These are phyloP conservation scores for Usnea hakonensis DNA, from an alignment of 495 filamentous ascomycete species.

Conservation along the genomic window DNA sequence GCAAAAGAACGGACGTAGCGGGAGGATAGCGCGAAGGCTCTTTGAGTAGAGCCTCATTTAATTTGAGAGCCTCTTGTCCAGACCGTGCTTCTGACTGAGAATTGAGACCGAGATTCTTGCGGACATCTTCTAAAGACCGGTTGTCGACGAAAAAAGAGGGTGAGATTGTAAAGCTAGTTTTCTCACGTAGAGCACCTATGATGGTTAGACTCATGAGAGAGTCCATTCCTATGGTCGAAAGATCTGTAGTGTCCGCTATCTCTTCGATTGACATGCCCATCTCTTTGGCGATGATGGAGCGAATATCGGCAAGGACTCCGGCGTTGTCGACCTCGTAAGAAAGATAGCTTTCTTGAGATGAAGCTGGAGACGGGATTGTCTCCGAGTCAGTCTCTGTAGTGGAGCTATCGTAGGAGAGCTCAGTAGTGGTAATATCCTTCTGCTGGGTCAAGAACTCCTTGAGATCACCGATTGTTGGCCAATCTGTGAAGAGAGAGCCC, in stretches of 20 bases:
- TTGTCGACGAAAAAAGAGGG: conserved; percentile 28
- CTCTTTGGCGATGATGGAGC: conserved; percentile 56
- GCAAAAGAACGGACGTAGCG: conserved; percentile 27
- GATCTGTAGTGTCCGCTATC: conserved; percentile 38
- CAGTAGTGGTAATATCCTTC: neutral
- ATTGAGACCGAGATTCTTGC: conserved; percentile 37
- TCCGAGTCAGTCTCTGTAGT: neutral
- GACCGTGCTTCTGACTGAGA: neutral
- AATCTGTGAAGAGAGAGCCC: conserved; percentile 35
- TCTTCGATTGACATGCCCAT: conserved; percentile 60
- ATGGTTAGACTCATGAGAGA: conserved; percentile 45
- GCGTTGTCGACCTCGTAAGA: neutral
- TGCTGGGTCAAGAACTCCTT: conserved; percentile 12
- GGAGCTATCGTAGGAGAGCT: neutral
- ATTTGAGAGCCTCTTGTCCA: neutral
- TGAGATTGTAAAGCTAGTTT: conserved; percentile 42
- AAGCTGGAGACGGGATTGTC: neutral
- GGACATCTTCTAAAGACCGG: conserved; percentile 41
- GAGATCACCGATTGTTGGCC: conserved; percentile 39
- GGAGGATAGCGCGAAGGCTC: conserved; percentile 19
- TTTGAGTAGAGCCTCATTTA: neutral
- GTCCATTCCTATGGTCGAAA: conserved; percentile 44
- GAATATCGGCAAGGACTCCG: conserved; percentile 28
- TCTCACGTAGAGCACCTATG: conserved; percentile 46
- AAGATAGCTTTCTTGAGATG: neutral